phyloP scores from a whole-genome alignment of 768 basidiomycete species.

The Plicaturopsis crispa region DNA sequence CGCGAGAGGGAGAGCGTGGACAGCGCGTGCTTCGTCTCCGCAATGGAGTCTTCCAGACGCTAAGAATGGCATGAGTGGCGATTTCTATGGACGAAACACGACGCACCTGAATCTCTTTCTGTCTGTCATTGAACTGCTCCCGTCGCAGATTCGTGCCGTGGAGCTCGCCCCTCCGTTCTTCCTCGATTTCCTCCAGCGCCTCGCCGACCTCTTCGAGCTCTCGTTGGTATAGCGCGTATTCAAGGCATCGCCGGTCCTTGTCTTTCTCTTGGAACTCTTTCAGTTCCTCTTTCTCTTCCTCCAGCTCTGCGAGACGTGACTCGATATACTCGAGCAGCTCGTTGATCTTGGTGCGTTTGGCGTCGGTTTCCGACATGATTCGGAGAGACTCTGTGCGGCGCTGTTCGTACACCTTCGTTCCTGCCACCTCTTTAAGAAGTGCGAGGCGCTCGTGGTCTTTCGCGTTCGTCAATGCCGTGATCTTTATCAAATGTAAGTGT shows the following conservation, averaged over 20 bases:
- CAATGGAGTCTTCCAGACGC: slow-evolving; percentile 69
- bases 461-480: slow-evolving; percentile 93
- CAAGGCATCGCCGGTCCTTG: slow-evolving; percentile 87
- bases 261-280: slow-evolving; percentile 97
- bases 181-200: slow-evolving; percentile 78
- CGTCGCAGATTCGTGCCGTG: slow-evolving; percentile 78
- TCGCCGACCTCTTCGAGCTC: slow-evolving; percentile 87
- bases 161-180: slow-evolving; percentile 74
- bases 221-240: slow-evolving; percentile 89
- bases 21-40: slow-evolving; percentile 59
- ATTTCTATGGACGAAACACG: neutral
- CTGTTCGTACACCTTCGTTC: slow-evolving; percentile 97
- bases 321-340: slow-evolving; percentile 90
- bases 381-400: slow-evolving; percentile 86
- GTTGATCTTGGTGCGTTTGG: slow-evolving; percentile 85
- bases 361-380: slow-evolving; percentile 95
- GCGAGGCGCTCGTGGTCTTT: slow-evolving; percentile 92
- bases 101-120: slow-evolving; percentile 78
- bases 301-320: slow-evolving; percentile 80
- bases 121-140: slow-evolving; percentile 74
- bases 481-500: slow-evolving; percentile 36
- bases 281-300: slow-evolving; percentile 96
- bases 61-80: slow-evolving; percentile 19
- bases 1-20: slow-evolving; percentile 67
- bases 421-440: slow-evolving; percentile 96